phyloP scores from a whole-genome alignment of 768 basidiomycete genomes.

The Amanita rubescens region DNA sequence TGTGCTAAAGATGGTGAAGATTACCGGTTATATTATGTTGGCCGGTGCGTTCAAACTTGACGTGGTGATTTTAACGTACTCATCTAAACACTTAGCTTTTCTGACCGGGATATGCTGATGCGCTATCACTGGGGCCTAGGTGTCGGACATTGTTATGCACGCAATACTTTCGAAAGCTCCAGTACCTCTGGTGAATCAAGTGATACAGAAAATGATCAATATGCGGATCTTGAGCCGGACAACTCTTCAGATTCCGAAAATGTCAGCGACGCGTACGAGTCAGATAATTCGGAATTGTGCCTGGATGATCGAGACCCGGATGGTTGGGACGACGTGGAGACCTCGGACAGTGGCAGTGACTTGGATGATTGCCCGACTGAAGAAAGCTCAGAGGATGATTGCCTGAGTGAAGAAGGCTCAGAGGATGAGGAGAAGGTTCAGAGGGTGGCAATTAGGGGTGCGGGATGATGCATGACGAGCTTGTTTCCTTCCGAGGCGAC shows the following conservation, averaged over 20 bases:
- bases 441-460: no score
- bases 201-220: not conserved
- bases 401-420: not conserved
- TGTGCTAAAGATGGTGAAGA: slow-evolving; percentile 10
- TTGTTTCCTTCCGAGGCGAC: no score
- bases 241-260: not conserved
- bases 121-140: not conserved
- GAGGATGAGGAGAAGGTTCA: not conserved
- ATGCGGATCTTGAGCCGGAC: no score
- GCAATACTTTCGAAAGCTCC: not conserved
- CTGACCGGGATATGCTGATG: no score
- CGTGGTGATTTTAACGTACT: not conserved
- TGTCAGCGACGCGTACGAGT: not conserved
- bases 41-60: slow-evolving; percentile 20
- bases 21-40: slow-evolving; percentile 28
- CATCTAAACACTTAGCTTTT: not conserved
- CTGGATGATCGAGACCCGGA: not conserved
- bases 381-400: no score
- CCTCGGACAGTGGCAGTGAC: not conserved
- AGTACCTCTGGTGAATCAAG: not conserved
- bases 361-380: no score
- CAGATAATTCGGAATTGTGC: not conserved
- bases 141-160: not conserved
- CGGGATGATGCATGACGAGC: no score
- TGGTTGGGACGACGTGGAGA: not conserved